Conservation (phyloP, 2,329 filamentous ascomycete genomes). For the Xylaria digitata region DNA sequence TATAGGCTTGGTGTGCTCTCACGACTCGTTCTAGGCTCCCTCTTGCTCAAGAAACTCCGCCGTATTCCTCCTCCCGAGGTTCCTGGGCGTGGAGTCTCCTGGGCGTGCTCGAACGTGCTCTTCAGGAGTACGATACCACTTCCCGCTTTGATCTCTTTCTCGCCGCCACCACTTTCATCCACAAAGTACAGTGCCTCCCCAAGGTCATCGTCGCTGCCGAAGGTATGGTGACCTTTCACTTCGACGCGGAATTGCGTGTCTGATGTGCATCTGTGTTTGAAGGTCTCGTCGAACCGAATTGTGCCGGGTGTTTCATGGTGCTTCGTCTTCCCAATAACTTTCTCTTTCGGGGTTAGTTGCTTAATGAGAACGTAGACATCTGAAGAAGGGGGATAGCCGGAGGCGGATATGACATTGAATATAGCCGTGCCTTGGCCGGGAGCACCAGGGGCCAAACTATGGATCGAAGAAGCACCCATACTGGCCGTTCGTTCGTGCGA, state of each 20-base stretch:
- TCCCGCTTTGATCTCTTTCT: slow-evolving; percentile 81
- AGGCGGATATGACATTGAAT: slow-evolving; percentile 82
- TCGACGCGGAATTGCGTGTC: slow-evolving; percentile 88
- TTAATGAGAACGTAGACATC: slow-evolving; percentile 83
- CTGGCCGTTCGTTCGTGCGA: slow-evolving; percentile 67
- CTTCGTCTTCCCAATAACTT: slow-evolving; percentile 91
- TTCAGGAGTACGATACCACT: slow-evolving; percentile 77
- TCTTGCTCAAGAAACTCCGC: slow-evolving; percentile 48
- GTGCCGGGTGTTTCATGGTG: slow-evolving; percentile 80
- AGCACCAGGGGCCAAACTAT: slow-evolving; percentile 70
- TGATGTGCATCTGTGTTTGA: slow-evolving; percentile 80
- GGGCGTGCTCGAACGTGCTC: slow-evolving; percentile 75
- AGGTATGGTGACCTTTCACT: slow-evolving; percentile 85
- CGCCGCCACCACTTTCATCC: slow-evolving; percentile 78
- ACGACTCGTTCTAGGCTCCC: slow-evolving; percentile 42
- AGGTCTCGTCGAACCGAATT: slow-evolving; percentile 80
- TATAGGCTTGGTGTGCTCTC: slow-evolving; percentile 43
- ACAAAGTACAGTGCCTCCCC: slow-evolving; percentile 92
- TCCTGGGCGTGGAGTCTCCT: slow-evolving; percentile 41
- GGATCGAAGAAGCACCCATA: slow-evolving; percentile 72
- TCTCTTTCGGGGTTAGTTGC: slow-evolving; percentile 74
- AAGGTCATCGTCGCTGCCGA: slow-evolving; percentile 84
- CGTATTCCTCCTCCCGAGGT: slow-evolving; percentile 40
- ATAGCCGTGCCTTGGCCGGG: slow-evolving; percentile 78
- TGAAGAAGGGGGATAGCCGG: slow-evolving; percentile 78